Base-by-base conservation (phyloP, 2,329 filamentous ascomycete genomes). In the Fusarium annulatum region DNA sequence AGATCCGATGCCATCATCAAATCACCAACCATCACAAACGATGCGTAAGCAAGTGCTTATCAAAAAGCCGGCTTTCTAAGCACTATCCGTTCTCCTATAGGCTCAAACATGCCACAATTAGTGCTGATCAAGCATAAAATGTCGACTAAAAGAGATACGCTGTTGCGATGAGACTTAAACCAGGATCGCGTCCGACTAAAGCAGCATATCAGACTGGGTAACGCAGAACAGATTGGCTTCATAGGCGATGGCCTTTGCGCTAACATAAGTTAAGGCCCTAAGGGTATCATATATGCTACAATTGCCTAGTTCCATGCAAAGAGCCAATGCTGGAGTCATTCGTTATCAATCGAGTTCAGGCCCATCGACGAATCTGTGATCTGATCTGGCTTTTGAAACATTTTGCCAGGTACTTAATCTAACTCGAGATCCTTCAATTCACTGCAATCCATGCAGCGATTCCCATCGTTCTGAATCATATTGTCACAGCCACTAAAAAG, bases 11-110 rank as follows among this genome's bases (percentile, higher is more conserved):
- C 30, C 26, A 51, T n/a, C 46, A 18, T n/a, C 26, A 11, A 36
- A 41, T 46, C 48, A 49, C 39, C 34, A 9, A 43, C 16, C 23
- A 41, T 65, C 59, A 42, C 26, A 16, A 55, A 60, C 8, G 23
- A 39, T 70, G 33, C 53, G 48, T 70, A 55, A 70, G 66, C 67
- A 70, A 60, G 42, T 14, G 60, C 52, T 65, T 63, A 52, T 48
- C 46, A 30, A 2, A 10, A 45, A 3, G 3, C 9, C 5, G 21
- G 26, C 38, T 62, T 46, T 16, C 38, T 65, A 65, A 65, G 39
- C 58, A 9, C 14, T 3, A 34, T 12, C 5, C 6, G 0, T 6
- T 4, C 19, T 48, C 16, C 10, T 1, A 61, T 48, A 14, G 53
- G 55, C 7, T 19, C 7, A 11, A 15, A 2, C 1, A 1, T 21